Base-by-base conservation (phyloP, 202 grass and related monocot genomes). In the Zizania palustris region DNA sequence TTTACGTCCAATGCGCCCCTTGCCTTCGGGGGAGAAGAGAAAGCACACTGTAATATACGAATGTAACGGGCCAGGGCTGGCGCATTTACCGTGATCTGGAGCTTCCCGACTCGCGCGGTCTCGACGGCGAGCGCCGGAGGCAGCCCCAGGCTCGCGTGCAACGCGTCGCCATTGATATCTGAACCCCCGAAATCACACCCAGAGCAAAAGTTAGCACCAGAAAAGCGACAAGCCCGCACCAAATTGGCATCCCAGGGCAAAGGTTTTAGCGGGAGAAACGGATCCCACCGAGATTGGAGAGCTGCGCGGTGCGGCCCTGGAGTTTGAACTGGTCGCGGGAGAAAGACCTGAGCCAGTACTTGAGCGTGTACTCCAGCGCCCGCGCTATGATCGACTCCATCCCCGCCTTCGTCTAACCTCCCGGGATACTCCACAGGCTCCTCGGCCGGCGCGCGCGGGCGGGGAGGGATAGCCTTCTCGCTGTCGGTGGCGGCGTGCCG, bases 381-480 rank as follows among this genome's bases (percentile, higher is more conserved):
- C 96, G 92, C 79, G 96, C 96, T 70, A 99, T 87, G 81, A 99
- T 99, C 66, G 96, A 99, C 90, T 99, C 96, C 96, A 99, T 99
- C 28, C 28, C 28, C 28, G 0, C 28, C 60, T 75, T 83, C 68
- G 19, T 69, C 38, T 45, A 60, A 40, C 18, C 35, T 39, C 61
- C 63, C 43, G 11, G 67, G 18, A 41, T n/a, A 60, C 48, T 34
- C 57, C 14, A 2, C 28, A 28, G 28, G 28, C 28, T 28, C 2
- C 28, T 28, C 28, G 28, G 28, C 28, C 28, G 28, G 42, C 2
- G 6, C n/a, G 10, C 9, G 22, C 34, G 66, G 28, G 34, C 15
- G 18, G 38, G 18, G 38, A 15, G 4, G 42, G 14, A 63, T 28
- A 28, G 28, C 11, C 34, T 20, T 46, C 2, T 38, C 35, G 21